These are phyloP conservation scores for Marchantia paleacea DNA, from an alignment of 225 moss, liverwort and hornwort species.

Conservation along the genomic window DNA sequence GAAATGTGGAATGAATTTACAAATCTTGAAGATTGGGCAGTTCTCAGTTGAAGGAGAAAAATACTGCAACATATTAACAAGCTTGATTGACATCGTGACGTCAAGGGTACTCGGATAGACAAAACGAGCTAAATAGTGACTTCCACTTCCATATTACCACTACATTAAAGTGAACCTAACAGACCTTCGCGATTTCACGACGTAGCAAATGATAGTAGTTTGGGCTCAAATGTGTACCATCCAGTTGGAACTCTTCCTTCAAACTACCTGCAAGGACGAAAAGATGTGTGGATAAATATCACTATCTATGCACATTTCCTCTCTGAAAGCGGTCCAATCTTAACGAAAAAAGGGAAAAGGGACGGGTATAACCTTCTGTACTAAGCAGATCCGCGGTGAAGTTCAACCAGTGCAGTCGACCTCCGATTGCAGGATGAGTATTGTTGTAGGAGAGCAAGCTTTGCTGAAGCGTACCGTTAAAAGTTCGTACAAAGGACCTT, in stretches of 20 bases:
- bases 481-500: constrained; percentile 31
- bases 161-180: too few relatives aligned
- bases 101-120: too few relatives aligned
- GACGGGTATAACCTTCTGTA: constrained; percentile 13
- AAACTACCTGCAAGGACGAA: constrained; percentile 25
- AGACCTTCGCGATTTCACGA: constrained; percentile 31
- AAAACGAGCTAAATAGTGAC: too few relatives aligned
- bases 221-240: constrained; percentile 49
- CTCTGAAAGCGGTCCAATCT: neutral
- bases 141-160: too few relatives aligned
- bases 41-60: too few relatives aligned
- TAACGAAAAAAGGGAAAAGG: neutral
- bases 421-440: constrained; percentile 14
- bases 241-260: constrained; percentile 34
- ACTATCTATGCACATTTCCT: neutral
- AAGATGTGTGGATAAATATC: neutral
- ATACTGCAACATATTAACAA: too few relatives aligned
- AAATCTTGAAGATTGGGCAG: too few relatives aligned
- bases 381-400: constrained; percentile 31
- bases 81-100: too few relatives aligned
- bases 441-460: constrained; percentile 22
- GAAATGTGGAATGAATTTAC: too few relatives aligned
- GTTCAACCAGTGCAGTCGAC: constrained; percentile 39
- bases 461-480: constrained; percentile 35
- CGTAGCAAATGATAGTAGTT: constrained; percentile 26